phyloP scores from a whole-genome alignment of 1,139 yeast genomes.

The Nakaseomyces sp. region DNA sequence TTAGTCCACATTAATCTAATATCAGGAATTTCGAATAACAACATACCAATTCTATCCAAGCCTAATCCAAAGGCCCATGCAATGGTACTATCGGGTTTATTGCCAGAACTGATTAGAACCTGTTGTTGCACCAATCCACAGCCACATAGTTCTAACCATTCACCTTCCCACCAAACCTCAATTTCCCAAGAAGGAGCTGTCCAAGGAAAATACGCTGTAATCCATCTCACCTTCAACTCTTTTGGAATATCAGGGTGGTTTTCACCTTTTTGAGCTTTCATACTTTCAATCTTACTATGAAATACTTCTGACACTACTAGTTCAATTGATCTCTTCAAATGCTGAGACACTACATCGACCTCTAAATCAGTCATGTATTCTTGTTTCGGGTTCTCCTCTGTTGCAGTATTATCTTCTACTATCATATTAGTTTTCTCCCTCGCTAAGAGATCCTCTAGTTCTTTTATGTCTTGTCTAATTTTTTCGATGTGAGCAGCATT shows the following conservation, averaged over 20 bases:
- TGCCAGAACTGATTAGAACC: conserved; percentile 66
- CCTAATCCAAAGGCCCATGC: conserved; percentile 99
- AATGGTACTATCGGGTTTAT: conserved; percentile 45
- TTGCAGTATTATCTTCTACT: conserved; percentile 64
- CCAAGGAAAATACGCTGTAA: conserved; percentile 96
- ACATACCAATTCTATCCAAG: conserved; percentile 90
- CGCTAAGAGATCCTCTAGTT: conserved; percentile 33
- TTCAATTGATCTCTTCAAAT: conserved; percentile 80
- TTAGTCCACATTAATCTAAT: conserved; percentile 86
- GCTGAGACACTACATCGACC: conserved; percentile 59
- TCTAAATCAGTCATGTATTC: conserved; percentile 61
- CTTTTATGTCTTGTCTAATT: conserved; percentile 31
- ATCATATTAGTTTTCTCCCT: conserved; percentile 45
- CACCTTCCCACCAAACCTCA: conserved; percentile 98
- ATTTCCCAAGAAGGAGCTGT: conserved; percentile 98
- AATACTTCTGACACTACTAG: conserved; percentile 76
- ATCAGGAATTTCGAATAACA: conserved; percentile 89
- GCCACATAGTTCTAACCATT: conserved; percentile 97
- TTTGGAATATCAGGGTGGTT: conserved; percentile 31
- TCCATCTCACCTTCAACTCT: conserved; percentile 88
- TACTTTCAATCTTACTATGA: conserved; percentile 56
- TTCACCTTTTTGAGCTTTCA: conserved; percentile 50
- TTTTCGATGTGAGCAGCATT: conserved; percentile 21
- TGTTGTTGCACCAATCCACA: conserved; percentile 84
- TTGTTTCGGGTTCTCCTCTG: conserved; percentile 67